Base-by-base conservation (phyloP, 2,329 filamentous ascomycete genomes). In the Fusarium caatingaense region DNA sequence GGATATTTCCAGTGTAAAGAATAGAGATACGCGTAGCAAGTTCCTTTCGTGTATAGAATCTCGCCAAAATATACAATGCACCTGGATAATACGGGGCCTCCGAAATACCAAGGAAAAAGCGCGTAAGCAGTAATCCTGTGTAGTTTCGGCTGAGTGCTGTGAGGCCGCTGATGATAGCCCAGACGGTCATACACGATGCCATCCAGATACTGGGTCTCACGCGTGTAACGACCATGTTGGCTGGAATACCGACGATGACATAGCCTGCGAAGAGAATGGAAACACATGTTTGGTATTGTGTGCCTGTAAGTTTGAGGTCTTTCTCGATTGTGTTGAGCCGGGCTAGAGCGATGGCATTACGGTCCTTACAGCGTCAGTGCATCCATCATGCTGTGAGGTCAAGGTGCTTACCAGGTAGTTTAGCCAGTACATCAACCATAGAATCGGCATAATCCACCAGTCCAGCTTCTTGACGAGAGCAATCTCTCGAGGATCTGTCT, bases 21-120 rank as follows among this genome's bases (percentile, higher is more conserved):
- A 84, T 80, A 1, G 82, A 80, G 16, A 83, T 81, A 21, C 82
- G 77, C 6, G 78, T 74, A 8, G 79, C 77, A 25, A 84, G 72
- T 64, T 83, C 80, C 66, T 85, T 83, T n/a, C 83, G 79, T 0
- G 85, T 87, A 71, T 88, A 88, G 76, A 85, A 88, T 44, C 84
- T 81, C 1, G 83, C 83, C 4, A 88, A 78, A n/a, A 87, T 80
- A 51, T 78, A 78, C 11, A 79, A 61, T 8, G 73, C 78, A 28
- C 79, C 77, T 3, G 76, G 77, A 48, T 78, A 80, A 50, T 80
- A 79, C 0, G 81, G 80, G 0, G 81, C 81, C 63, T 83, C 82
- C 2, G 80, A 78, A 6, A 85, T 72, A 3, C 82, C 75, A 12
- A 77, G 40, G 44, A 83, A 80, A 74, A 84, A 83, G 18, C 83